Base-by-base conservation (phyloP, 306 rosid species). In the Lathyrus tuberosus region DNA sequence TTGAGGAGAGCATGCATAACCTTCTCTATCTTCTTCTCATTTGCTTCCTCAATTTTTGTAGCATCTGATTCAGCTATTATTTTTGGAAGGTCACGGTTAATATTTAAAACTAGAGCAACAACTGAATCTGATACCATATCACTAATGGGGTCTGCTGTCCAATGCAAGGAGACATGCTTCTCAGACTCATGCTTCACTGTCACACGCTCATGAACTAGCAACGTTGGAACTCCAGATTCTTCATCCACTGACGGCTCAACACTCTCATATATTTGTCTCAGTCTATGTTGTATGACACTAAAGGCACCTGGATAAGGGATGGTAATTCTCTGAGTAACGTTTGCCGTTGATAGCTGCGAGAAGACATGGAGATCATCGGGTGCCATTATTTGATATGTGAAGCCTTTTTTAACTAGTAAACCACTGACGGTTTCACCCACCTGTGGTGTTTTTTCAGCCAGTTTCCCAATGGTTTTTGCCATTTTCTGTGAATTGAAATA, bases 311-410 rank as follows among this genome's bases (percentile, higher is more conserved):
- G 78, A 77, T 69, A 90, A 2, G 96, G 97, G 76, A 93, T 93
- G 26, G 97, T 93, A 63, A 90, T 88, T 64, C 94, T 88, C 82
- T 93, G 98, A 16, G 88, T 82, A 40, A 93, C 61, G 57, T 81
- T 88, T 58, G 97, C 86, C 0, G 98, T 90, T 13, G 94, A 84
- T 52, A 90, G 84, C 80, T 93, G 96, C 2, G 98, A 90, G 77
- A 93, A 93, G 77, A 93, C 85, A 73, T 93, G 97, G 51, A 93
- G 95, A 73, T 93, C 98, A 46, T 93, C 97, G 0, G 96, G 82
- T 51, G 91, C 97, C 97, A 93, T 90, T 74, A 93, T 90, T 87
- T 88, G 98, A 80, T 93, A 90, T 9, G 97, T 81, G 71, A 93
- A 90, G 17, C 97, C 98, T 70, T 90, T 93, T 78, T 90, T 93